Conservation (phyloP, 2,329 filamentous ascomycete species). For the Colletotrichum falcatum region DNA sequence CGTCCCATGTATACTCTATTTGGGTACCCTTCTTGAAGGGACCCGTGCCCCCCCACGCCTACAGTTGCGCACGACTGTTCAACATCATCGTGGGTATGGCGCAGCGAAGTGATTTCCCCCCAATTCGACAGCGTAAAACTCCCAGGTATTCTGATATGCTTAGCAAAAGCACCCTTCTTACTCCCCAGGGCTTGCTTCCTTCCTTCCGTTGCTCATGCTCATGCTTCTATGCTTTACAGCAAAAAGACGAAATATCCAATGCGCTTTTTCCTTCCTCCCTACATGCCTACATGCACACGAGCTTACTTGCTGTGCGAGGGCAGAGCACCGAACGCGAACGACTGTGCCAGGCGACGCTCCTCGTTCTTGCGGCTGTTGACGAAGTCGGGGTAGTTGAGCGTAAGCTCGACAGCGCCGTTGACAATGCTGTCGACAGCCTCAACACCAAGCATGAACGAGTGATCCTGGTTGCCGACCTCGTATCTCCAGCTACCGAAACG, state of each 20-base stretch:
- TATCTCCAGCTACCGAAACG: conserved; percentile 99
- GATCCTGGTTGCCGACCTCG: conserved; percentile 95
- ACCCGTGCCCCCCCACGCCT: conserved; percentile 11
- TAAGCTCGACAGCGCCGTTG: conserved; percentile 90
- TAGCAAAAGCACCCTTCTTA: conserved; percentile 24
- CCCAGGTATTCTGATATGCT: conserved; percentile 40
- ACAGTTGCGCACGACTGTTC: conserved; percentile 36
- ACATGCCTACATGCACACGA: conserved; percentile 8
- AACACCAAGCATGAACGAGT: conserved; percentile 97
- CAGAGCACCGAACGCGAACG: conserved; percentile 53
- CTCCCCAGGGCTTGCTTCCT: conserved; percentile 12
- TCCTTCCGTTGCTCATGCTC: conserved; percentile 24
- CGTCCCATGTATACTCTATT: conserved; percentile 30
- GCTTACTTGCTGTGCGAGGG: conserved; percentile 51
- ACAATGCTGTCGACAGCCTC: conserved; percentile 93
- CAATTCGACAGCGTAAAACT: conserved; percentile 37
- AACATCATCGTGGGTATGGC: conserved; percentile 37
- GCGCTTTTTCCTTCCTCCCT: neutral
- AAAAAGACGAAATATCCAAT: conserved; percentile 14
- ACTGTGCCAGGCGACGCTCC: conserved; percentile 70
- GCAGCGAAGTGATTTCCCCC: conserved; percentile 21
- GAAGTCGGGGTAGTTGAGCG: conserved; percentile 96
- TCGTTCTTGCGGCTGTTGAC: conserved; percentile 83
- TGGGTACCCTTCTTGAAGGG: conserved; percentile 15
- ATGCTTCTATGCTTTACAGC: conserved; percentile 31